Percentiles rank a stretch among this genome's conserved stretches.
phyloP scores from a whole-genome alignment of 495 filamentous ascomycete species.

The Alectoria sarmentosa region DNA sequence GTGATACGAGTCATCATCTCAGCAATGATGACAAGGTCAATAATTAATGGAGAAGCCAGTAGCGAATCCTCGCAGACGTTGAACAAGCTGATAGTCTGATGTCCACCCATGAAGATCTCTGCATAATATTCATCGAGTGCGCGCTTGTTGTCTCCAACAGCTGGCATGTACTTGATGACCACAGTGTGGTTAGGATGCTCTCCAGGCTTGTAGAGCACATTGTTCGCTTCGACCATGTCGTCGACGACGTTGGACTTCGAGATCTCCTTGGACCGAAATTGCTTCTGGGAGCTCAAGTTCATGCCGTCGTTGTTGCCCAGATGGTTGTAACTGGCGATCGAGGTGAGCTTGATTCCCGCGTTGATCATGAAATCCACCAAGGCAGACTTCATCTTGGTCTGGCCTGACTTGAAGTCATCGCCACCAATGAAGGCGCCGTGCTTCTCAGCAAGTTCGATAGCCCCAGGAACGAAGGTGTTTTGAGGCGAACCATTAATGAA shows the following conservation, averaged over 20 bases:
- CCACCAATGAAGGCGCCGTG: slow-evolving; percentile 88
- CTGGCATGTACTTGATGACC: slow-evolving; percentile 98
- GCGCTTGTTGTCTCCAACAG: slow-evolving; percentile 98
- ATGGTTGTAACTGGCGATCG: slow-evolving; percentile 99
- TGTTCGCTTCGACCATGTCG: slow-evolving; percentile 97
- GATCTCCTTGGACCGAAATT: slow-evolving; percentile 99
- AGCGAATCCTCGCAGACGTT: slow-evolving; percentile 99
- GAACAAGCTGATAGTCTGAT: slow-evolving; percentile 97
- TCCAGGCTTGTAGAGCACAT: slow-evolving; percentile 76
- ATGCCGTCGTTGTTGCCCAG: slow-evolving; percentile 99
- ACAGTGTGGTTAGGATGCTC: slow-evolving; percentile 87
- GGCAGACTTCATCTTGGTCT: slow-evolving; percentile 99
- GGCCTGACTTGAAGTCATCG: slow-evolving; percentile 99
- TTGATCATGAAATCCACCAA: slow-evolving; percentile 98
- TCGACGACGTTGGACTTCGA: slow-evolving; percentile 98
- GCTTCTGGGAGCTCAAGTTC: slow-evolving; percentile 94
- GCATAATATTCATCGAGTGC: slow-evolving; percentile 98
- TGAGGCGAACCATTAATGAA: slow-evolving; percentile 99
- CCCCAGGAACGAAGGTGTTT: slow-evolving; percentile 97
- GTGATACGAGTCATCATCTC: slow-evolving; percentile 98
- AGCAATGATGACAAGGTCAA: slow-evolving; percentile 83
- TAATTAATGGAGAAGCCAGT: slow-evolving; percentile 94
- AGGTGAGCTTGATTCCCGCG: slow-evolving; percentile 97
- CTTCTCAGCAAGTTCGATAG: slow-evolving; percentile 82
- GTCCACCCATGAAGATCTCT: slow-evolving; percentile 98